Evolutionary conservation across 306 rosid species (phyloP).

Genomic region (Macrotyloma uniflorum): DNA sequence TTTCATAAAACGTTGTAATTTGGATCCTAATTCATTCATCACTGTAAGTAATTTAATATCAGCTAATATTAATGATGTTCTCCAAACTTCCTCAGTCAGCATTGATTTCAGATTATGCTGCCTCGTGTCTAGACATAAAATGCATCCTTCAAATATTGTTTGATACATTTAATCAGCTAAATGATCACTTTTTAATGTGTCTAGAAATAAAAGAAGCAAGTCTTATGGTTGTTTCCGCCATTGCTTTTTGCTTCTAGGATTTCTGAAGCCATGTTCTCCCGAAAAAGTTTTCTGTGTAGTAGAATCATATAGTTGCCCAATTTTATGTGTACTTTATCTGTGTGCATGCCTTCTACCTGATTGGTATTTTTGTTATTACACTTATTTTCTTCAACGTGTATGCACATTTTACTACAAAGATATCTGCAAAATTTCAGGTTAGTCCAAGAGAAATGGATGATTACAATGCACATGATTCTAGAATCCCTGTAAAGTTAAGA

Average conservation of each 20-base stretch:
- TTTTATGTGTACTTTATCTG: background rate
- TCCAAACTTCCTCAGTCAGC: conserved; percentile 18
- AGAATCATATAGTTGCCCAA: background rate
- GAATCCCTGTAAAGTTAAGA: conserved; percentile 63
- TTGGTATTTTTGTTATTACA: conserved; percentile 8
- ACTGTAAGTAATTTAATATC: conserved; percentile 66
- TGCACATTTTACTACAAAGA: conserved; percentile 12
- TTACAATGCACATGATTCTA: conserved; percentile 33
- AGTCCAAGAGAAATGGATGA: conserved; percentile 52
- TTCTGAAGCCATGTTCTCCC: conserved; percentile 8
- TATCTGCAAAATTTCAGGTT: conserved; percentile 58
- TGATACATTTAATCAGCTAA: conserved; percentile 5
- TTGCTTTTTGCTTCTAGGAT: background rate
- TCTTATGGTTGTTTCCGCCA: conserved; percentile 3
- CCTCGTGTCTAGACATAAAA: background rate
- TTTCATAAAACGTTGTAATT: conserved; percentile 69
- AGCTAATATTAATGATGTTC: conserved; percentile 29
- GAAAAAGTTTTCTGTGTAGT: conserved; percentile 2
- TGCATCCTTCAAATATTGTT: conserved; percentile 18
- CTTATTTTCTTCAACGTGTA: conserved; percentile 2
- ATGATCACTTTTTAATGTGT: conserved; percentile 11
- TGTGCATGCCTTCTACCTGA: background rate
- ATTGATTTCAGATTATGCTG: conserved; percentile 24
- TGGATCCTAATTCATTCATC: conserved; percentile 80
- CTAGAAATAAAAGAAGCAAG: background rate